These are phyloP conservation scores for Westerdykella sp. DNA, from an alignment of 2,329 filamentous ascomycete species.

Conservation along the genomic window DNA sequence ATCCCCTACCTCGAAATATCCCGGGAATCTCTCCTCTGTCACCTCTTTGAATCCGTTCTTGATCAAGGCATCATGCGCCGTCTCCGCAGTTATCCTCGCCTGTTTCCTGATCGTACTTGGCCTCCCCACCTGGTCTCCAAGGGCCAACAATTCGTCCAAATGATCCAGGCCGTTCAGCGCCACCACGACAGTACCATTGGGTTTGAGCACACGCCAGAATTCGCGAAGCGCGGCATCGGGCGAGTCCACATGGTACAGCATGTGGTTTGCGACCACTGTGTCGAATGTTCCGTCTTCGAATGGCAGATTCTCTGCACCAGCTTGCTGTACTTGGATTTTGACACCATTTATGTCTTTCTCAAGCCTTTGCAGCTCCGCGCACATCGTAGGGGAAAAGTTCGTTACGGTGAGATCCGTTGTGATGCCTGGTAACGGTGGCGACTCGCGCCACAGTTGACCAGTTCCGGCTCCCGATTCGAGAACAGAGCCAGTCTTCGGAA, in stretches of 20 bases:
- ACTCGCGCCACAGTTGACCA: conserved; percentile 11
- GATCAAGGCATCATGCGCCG: conserved; percentile 1
- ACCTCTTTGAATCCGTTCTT: conserved; percentile 3
- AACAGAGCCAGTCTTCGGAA: conserved; percentile 4
- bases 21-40: conserved; percentile 4
- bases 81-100: conserved; percentile 7
- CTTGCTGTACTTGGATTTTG: conserved; percentile 3
- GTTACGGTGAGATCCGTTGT: conserved; percentile 6
- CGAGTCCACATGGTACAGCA: conserved; percentile 11
- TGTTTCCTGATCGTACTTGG: conserved; percentile 7
- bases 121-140: conserved; percentile 4
- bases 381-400: conserved; percentile 12
- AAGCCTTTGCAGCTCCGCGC: conserved; percentile 4
- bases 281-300: conserved; percentile 8
- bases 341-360: conserved; percentile 1
- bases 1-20: conserved; percentile 4
- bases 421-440: neutral
- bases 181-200: conserved; percentile 4
- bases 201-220: conserved; percentile 8
- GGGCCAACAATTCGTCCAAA: conserved; percentile 4
- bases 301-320: conserved; percentile 6
- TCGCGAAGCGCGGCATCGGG: conserved; percentile 7
- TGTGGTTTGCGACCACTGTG: conserved; percentile 10
- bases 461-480: conserved; percentile 13
- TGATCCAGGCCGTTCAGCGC: conserved; percentile 9